These are phyloP conservation scores for Parachlorella kessleri DNA, from an alignment of 139 green algal genomes.

Conservation along the genomic window DNA sequence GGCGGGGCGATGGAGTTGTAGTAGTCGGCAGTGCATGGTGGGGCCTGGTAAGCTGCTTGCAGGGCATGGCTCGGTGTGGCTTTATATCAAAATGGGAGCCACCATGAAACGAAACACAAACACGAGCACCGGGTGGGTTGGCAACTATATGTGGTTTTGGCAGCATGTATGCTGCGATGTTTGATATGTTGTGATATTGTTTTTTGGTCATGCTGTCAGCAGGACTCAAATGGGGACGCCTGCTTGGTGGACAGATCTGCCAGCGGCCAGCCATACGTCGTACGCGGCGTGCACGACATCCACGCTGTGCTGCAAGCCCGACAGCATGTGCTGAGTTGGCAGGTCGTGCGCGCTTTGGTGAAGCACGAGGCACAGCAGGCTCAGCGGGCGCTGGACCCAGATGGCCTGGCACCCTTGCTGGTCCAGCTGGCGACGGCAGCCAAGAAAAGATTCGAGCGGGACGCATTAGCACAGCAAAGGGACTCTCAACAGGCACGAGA, in stretches of 20 bases:
- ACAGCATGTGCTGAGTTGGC: constrained; percentile 23
- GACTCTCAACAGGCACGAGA: too few relatives aligned
- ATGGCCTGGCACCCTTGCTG: constrained; percentile 13
- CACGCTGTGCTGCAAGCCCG: constrained; percentile 1
- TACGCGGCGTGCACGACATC: constrained; percentile 13
- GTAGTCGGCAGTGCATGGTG: background rate
- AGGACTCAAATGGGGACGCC: constrained; percentile 27
- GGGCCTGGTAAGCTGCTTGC: background rate
- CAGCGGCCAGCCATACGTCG: background rate
- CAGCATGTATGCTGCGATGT: background rate
- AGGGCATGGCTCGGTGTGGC: background rate
- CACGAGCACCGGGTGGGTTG: background rate
- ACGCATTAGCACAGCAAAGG: too few relatives aligned
- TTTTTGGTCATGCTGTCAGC: background rate
- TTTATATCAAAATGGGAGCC: background rate
- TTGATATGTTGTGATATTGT: background rate
- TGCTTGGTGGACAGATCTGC: constrained; percentile 7
- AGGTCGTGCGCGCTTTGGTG: constrained; percentile 1
- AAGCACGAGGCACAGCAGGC: background rate
- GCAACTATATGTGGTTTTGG: background rate
- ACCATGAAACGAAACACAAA: background rate
- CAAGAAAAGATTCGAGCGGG: too few relatives aligned
- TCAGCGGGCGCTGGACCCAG: background rate
- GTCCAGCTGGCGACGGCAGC: background rate
- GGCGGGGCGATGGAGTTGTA: background rate